These are phyloP conservation scores for Cordia subcordata DNA, from an alignment of 257 asterid genomes.

Conservation along the genomic window DNA sequence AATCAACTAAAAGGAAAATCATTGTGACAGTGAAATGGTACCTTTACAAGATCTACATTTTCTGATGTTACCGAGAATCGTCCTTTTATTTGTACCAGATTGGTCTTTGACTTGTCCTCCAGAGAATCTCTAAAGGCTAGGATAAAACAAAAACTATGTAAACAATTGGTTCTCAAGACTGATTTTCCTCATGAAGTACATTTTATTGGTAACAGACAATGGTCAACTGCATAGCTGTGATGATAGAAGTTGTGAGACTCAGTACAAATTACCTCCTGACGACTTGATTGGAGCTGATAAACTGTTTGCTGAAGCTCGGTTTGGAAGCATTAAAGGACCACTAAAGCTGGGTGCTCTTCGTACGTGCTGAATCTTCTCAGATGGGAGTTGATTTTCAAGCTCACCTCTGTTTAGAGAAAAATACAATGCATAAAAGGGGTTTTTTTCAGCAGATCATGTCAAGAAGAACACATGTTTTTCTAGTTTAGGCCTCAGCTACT, in stretches of 20 bases:
- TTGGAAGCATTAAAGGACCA: slow-evolving; percentile 83
- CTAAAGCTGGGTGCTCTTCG: slow-evolving; percentile 77
- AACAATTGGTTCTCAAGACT: not conserved
- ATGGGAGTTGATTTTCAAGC: slow-evolving; percentile 45
- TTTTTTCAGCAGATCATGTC: too few relatives aligned
- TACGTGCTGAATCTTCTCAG: slow-evolving; percentile 45
- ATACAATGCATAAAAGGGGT: not conserved
- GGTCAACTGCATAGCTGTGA: not conserved
- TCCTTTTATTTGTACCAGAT: slow-evolving; percentile 83
- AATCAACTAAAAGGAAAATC: slow-evolving; percentile 19
- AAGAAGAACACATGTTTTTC: not conserved
- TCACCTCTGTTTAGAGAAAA: slow-evolving; percentile 38
- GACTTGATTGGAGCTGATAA: slow-evolving; percentile 87
- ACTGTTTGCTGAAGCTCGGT: slow-evolving; percentile 85
- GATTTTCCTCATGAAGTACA: not conserved
- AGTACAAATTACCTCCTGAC: slow-evolving; percentile 52
- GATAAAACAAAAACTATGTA: slow-evolving; percentile 8
- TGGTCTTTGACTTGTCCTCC: slow-evolving; percentile 70
- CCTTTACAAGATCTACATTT: slow-evolving; percentile 85
- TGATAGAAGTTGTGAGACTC: not conserved
- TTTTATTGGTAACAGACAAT: not conserved
- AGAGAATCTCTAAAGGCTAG: slow-evolving; percentile 64
- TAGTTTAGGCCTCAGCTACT: not conserved
- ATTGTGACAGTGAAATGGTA: slow-evolving; percentile 21
- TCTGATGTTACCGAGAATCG: slow-evolving; percentile 88